Evolutionary conservation across 345 rosid genomes (phyloP).

Genomic region (Lepidium aucheri): DNA sequence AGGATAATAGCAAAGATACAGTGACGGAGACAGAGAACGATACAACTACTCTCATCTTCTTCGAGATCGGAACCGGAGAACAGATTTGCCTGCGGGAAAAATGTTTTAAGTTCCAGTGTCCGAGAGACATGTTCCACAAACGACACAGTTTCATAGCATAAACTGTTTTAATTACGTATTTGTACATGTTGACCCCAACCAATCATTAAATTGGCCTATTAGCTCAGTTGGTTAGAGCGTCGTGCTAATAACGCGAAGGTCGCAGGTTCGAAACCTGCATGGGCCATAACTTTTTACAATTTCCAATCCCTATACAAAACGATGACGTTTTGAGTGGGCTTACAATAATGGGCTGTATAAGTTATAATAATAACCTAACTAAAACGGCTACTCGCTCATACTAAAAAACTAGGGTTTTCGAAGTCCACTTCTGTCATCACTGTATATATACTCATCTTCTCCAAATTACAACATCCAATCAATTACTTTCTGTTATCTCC

Average conservation of each 20-base stretch:
- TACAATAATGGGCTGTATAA: background rate
- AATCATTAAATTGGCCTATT: conserved; percentile 22
- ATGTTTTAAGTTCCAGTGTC: conserved; percentile 1
- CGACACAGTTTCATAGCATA: conserved; percentile 4
- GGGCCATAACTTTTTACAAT: background rate
- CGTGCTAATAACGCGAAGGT: conserved; percentile 95
- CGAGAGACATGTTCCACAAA: background rate
- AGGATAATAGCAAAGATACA: no score
- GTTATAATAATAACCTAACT: background rate
- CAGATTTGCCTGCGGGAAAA: conserved; percentile 12
- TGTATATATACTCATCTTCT: background rate
- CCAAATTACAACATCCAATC: background rate
- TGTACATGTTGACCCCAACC: no score
- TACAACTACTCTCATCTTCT: conserved; percentile 38
- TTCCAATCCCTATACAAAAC: background rate
- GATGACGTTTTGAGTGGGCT: background rate
- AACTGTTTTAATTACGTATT: no score
- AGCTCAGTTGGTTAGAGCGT: conserved; percentile 67
- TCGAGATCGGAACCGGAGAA: conserved; percentile 22
- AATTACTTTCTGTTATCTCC: background rate
- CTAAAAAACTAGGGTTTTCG: conserved; percentile 3
- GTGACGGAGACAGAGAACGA: conserved; percentile 6
- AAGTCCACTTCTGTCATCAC: background rate
- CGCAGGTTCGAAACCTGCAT: conserved; percentile 32
- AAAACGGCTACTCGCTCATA: background rate